Conservation (phyloP, 768 basidiomycete genomes). For the Russula dissimulans region DNA sequence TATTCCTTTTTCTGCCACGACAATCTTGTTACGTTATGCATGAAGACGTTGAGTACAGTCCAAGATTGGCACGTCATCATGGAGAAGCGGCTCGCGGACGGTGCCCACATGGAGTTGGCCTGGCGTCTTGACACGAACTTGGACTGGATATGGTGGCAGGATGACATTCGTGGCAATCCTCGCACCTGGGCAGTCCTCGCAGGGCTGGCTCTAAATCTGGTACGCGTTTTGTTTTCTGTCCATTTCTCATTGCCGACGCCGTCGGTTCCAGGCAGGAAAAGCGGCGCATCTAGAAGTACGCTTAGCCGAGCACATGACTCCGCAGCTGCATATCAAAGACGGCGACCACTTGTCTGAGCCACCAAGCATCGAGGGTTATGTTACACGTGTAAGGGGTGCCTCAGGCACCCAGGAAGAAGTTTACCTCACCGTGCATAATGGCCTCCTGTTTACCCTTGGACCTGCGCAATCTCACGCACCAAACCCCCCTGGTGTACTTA, state of each 20-base stretch:
- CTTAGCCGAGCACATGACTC: slow-evolving; percentile 59
- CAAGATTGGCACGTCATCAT: slow-evolving; percentile 57
- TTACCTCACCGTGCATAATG: slow-evolving; percentile 67
- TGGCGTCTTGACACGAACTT: slow-evolving; percentile 69
- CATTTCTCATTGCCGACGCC: neutral
- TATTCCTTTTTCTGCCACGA: slow-evolving; percentile 45
- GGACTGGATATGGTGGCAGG: slow-evolving; percentile 82
- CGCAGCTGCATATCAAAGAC: slow-evolving; percentile 33
- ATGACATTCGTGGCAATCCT: slow-evolving; percentile 49
- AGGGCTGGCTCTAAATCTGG: slow-evolving; percentile 67
- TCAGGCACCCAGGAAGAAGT: slow-evolving; percentile 47
- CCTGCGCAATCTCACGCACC: slow-evolving; percentile 56
- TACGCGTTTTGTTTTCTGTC: slow-evolving; percentile 27
- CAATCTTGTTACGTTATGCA: slow-evolving; percentile 56
- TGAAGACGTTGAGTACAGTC: slow-evolving; percentile 43
- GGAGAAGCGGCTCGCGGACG: slow-evolving; percentile 42
- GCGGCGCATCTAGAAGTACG: slow-evolving; percentile 65
- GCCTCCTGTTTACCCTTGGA: slow-evolving; percentile 55
- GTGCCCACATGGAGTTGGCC: slow-evolving; percentile 58
- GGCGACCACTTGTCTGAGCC: slow-evolving; percentile 58
- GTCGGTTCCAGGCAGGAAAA: slow-evolving; percentile 28
- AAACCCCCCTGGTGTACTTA: slow-evolving; percentile 47
- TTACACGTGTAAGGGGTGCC: slow-evolving; percentile 59
- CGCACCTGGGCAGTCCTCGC: slow-evolving; percentile 69
- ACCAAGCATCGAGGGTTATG: slow-evolving; percentile 76